phyloP scores from a whole-genome alignment of 1,139 yeast species.

The Sugiyamaella neomexicana region DNA sequence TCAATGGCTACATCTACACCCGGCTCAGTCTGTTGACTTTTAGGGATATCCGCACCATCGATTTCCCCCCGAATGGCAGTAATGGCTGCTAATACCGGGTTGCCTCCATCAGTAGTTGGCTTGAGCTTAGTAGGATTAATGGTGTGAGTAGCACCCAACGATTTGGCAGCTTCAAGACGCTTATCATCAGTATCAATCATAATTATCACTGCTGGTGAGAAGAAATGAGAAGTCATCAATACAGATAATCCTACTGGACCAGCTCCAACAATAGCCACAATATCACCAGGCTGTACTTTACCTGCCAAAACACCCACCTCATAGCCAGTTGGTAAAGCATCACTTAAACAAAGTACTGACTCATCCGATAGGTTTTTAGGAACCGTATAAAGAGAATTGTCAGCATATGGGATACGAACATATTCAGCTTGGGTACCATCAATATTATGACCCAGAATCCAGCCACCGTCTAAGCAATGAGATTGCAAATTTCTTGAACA shows the following conservation, averaged over 20 bases:
- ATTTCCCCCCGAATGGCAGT: conserved; percentile 31
- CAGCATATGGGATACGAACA: conserved; percentile 48
- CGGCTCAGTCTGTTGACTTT: conserved; percentile 32
- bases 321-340: conserved; percentile 50
- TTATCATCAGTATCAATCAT: conserved; percentile 48
- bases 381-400: conserved; percentile 39
- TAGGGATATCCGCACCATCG: conserved; percentile 23
- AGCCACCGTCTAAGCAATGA: conserved; percentile 48
- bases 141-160: conserved; percentile 46
- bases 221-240: conserved; percentile 43
- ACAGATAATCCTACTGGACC: conserved; percentile 53
- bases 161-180: conserved; percentile 45
- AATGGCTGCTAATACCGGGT: conserved; percentile 38
- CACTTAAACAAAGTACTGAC: conserved; percentile 46
- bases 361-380: conserved; percentile 43
- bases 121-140: conserved; percentile 42
- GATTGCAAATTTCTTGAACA: conserved; percentile 47
- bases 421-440: conserved; percentile 44
- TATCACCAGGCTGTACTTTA: conserved; percentile 43
- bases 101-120: conserved; percentile 13
- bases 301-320: conserved; percentile 49
- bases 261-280: conserved; percentile 51
- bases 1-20: conserved; percentile 55
- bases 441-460: conserved; percentile 48
- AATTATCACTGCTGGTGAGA: conserved; percentile 43